Conservation (phyloP, 192 early-diverging fungal genomes). For the Coemansia sp. region DNA sequence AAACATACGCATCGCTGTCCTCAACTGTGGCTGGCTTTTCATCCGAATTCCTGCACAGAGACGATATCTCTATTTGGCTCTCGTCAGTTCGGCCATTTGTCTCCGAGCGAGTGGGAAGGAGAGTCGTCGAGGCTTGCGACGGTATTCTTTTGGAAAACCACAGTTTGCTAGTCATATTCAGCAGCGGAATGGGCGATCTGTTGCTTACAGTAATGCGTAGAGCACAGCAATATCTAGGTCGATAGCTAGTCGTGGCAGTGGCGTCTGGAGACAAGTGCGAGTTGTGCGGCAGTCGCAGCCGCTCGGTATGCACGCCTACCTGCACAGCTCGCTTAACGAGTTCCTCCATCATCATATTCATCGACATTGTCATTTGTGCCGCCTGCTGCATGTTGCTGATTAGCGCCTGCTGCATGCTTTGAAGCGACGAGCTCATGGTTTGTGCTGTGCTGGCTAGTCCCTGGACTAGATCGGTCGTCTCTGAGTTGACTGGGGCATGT, state of each 20-base stretch:
- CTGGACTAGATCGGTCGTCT: not conserved
- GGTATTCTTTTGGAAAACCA: slow-evolving; percentile 7
- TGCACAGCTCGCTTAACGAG: slow-evolving; percentile 38
- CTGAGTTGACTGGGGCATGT: not conserved
- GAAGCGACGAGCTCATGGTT: slow-evolving; percentile 36
- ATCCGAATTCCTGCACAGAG: not conserved
- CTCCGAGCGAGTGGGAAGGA: not conserved
- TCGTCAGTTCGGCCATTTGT: not conserved
- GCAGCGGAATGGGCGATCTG: slow-evolving; percentile 38
- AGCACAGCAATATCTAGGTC: not conserved
- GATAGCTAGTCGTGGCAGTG: not conserved
- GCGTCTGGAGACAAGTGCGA: not conserved
- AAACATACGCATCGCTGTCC: not conserved
- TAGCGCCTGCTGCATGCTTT: slow-evolving; percentile 41
- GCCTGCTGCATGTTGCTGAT: slow-evolving; percentile 50
- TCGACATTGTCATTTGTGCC: slow-evolving; percentile 45
- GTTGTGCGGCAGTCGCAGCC: not conserved
- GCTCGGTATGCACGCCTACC: slow-evolving; percentile 28
- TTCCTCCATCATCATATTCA: slow-evolving; percentile 56
- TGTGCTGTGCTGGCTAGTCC: slow-evolving; percentile 35
- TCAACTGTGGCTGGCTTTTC: not conserved
- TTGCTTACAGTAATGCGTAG: slow-evolving; percentile 20
- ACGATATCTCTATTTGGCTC: not conserved
- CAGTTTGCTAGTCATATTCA: slow-evolving; percentile 7
- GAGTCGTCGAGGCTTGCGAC: not conserved